Conservation (phyloP, 768 basidiomycete genomes). For the Tricholoma sp. region DNA sequence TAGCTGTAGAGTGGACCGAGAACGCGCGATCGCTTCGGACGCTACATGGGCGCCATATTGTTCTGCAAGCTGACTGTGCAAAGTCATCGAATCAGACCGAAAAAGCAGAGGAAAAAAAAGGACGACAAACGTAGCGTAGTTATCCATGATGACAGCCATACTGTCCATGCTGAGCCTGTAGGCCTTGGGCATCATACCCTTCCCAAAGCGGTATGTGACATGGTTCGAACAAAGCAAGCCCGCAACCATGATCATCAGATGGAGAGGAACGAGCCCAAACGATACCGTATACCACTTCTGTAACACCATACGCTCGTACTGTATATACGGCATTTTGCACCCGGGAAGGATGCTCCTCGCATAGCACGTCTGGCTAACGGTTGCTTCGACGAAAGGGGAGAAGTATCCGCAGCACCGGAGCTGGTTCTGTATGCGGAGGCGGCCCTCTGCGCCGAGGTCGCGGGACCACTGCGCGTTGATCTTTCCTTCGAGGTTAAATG, state of each 20-base stretch:
- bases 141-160: conserved; percentile 83
- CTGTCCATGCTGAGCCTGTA: conserved; percentile 69
- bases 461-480: conserved; percentile 75
- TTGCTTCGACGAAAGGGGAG: conserved; percentile 76
- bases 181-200: conserved; percentile 84
- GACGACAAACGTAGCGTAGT: conserved; percentile 64
- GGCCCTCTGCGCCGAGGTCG: conserved; percentile 49
- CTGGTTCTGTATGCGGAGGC: conserved; percentile 67
- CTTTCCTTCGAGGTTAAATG: conserved; percentile 81
- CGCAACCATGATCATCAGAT: conserved; percentile 56
- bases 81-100: not conserved
- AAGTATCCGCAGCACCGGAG: conserved; percentile 80
- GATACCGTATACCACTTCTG: conserved; percentile 59
- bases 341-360: conserved; percentile 66
- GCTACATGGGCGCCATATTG: conserved; percentile 67
- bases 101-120: not conserved
- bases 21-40: conserved; percentile 50
- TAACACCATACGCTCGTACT: conserved; percentile 51
- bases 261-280: conserved; percentile 65
- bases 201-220: conserved; percentile 82
- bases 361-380: conserved; percentile 69
- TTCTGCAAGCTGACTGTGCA: conserved; percentile 60
- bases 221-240: conserved; percentile 75
- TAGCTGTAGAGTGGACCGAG: conserved; percentile 47
- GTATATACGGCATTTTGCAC: conserved; percentile 62